These are phyloP conservation scores for Ustilago crameri DNA, from an alignment of 1,284 basidiomycete genomes.

Conservation along the genomic window DNA sequence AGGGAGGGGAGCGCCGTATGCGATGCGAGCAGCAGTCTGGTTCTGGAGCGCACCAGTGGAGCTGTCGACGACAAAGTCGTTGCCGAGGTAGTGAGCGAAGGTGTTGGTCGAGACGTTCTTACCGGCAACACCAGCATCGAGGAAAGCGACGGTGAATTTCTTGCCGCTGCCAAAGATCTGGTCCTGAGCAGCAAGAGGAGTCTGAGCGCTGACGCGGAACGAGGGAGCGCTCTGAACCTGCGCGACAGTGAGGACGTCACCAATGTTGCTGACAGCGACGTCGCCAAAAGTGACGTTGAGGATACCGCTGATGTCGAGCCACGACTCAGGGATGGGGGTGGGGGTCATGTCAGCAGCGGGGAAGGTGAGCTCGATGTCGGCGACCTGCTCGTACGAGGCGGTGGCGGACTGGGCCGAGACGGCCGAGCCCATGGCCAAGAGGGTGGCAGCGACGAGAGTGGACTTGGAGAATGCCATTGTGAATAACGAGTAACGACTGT, in stretches of 20 bases:
- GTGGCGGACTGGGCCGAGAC: constrained; percentile 43
- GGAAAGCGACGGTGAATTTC: constrained; percentile 46
- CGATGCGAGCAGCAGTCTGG: constrained; percentile 33
- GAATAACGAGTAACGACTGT: constrained; percentile 9
- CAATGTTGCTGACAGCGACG: constrained; percentile 38
- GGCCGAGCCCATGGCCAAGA: constrained; percentile 32
- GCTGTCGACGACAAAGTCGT: constrained; percentile 38
- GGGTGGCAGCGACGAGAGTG: constrained; percentile 36
- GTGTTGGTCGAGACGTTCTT: constrained; percentile 37
- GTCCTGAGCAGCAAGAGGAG: constrained; percentile 17
- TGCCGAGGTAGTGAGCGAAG: constrained; percentile 51
- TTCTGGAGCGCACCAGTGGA: constrained; percentile 32
- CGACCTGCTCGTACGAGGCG: constrained; percentile 45
- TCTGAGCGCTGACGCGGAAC: constrained; percentile 42
- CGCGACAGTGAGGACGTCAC: constrained; percentile 44
- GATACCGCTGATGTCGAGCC: constrained; percentile 53
- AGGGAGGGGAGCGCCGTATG: constrained; percentile 47
- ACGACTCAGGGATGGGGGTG: constrained; percentile 30
- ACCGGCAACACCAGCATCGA: constrained; percentile 46
- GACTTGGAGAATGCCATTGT: constrained; percentile 44
- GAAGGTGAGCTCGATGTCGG: constrained; percentile 50
- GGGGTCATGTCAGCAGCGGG: constrained; percentile 42
- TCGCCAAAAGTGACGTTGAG: constrained; percentile 52
- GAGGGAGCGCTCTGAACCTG: constrained; percentile 46
- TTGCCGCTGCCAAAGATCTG: constrained; percentile 32